phyloP scores from a whole-genome alignment of 129 eudicot genomes.

The Helianthus tuberosus region DNA sequence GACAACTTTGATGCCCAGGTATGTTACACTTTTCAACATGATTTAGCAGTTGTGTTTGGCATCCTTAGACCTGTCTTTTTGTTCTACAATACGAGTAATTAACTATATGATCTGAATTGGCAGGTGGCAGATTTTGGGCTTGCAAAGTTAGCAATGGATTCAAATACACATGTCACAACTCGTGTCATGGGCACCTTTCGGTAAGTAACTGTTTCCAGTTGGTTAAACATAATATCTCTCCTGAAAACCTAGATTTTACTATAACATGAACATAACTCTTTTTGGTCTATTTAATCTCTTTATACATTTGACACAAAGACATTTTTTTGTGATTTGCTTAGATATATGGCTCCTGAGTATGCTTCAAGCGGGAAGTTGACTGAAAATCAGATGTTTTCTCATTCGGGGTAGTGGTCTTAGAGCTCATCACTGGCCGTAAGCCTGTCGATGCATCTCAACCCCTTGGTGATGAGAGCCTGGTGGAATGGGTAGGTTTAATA shows the following conservation, averaged over 20 bases:
- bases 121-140: constrained; percentile 96
- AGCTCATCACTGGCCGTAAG: constrained; percentile 90
- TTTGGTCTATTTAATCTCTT: constrained; percentile 6
- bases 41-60: not conserved
- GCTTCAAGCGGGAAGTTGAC: constrained; percentile 94
- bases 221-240: constrained; percentile 7
- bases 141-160: constrained; percentile 74
- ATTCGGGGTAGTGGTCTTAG: constrained; percentile 82
- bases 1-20: constrained; percentile 70
- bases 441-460: constrained; percentile 90
- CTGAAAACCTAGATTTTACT: not conserved
- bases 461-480: constrained; percentile 83
- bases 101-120: not conserved
- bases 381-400: constrained; percentile 92
- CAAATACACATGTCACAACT: constrained; percentile 73
- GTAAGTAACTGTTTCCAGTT: constrained; percentile 30
- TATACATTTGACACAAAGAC: constrained; percentile 4
- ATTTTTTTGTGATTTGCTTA: constrained; percentile 33
- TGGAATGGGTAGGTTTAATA: constrained; percentile 74
- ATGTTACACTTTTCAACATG: not conserved
- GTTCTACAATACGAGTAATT: not conserved
- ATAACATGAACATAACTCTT: not conserved
- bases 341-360: constrained; percentile 97
- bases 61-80: not conserved
- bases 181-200: constrained; percentile 92